phyloP scores from a whole-genome alignment of 192 early-diverging fungal species.

The Neocallimastix lanati region DNA sequence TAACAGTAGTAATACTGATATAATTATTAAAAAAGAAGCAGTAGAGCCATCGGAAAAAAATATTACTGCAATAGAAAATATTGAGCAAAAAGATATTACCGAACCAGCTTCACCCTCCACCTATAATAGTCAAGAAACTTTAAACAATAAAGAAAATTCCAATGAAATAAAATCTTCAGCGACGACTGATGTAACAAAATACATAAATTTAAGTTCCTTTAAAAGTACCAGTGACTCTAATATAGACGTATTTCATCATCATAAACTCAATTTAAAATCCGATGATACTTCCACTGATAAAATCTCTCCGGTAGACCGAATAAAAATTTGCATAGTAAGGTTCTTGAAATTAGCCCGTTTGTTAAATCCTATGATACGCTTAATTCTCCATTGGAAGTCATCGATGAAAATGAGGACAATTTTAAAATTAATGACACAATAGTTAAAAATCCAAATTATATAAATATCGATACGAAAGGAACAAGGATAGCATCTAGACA shows the following conservation, averaged over 20 bases:
- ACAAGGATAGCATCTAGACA: background rate
- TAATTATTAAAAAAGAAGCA: no score
- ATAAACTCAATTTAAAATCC: background rate
- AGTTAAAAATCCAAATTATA: no score
- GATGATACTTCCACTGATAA: background rate
- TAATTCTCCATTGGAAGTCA: no score
- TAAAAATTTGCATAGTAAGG: no score
- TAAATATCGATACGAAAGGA: no score
- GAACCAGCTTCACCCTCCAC: background rate
- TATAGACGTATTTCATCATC: background rate
- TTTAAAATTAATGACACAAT: no score
- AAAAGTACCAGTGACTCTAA: background rate
- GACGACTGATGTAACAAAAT: background rate
- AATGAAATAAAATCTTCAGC: background rate
- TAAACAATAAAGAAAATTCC: background rate
- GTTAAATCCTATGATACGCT: no score
- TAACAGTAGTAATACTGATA: background rate
- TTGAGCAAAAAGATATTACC: background rate
- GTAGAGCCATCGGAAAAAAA: no score
- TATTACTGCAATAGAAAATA: background rate
- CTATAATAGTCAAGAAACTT: no score
- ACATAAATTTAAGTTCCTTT: background rate
- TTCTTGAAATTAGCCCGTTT: no score
- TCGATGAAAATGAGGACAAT: no score
- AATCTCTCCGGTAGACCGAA: no score